Evolutionary conservation across 2,329 filamentous ascomycete species (phyloP).

Genomic region (Leptographium galeiforme): DNA sequence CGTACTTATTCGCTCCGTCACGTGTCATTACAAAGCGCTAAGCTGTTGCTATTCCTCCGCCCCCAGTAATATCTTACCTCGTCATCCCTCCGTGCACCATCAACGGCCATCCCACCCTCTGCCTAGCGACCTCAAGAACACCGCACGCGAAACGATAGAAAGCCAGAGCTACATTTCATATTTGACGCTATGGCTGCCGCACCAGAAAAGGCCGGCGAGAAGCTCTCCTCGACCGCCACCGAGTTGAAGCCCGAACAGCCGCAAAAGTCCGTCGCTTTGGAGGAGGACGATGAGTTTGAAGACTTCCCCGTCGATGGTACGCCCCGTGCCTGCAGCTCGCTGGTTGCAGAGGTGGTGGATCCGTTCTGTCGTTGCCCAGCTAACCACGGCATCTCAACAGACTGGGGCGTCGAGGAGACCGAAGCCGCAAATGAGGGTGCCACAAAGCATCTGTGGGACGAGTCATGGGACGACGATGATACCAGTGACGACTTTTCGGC

Average conservation of each 20-base stretch:
- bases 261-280: constrained; percentile 46
- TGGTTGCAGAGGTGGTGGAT: constrained; percentile 10
- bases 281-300: constrained; percentile 98
- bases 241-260: constrained; percentile 40
- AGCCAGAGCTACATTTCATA: no score
- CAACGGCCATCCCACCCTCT: no score
- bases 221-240: constrained; percentile 31
- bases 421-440: constrained; percentile 55
- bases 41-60: no score
- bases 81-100: no score
- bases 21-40: no score
- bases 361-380: neutral
- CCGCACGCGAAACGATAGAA: no score
- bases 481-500: constrained; percentile 91
- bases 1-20: no score
- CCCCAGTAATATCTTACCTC: no score
- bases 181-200: constrained; percentile 18
- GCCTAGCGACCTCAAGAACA: no score
- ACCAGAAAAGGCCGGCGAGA: constrained; percentile 20
- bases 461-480: constrained; percentile 99
- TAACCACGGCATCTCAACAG: constrained; percentile 27
- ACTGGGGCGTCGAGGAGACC: constrained; percentile 87
- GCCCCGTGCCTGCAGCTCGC: no score
- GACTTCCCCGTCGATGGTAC: constrained; percentile 94
- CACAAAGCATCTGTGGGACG: constrained; percentile 83